Conservation (phyloP, 2,329 filamentous ascomycete genomes). For the Xylariomycetidae sp. region DNA sequence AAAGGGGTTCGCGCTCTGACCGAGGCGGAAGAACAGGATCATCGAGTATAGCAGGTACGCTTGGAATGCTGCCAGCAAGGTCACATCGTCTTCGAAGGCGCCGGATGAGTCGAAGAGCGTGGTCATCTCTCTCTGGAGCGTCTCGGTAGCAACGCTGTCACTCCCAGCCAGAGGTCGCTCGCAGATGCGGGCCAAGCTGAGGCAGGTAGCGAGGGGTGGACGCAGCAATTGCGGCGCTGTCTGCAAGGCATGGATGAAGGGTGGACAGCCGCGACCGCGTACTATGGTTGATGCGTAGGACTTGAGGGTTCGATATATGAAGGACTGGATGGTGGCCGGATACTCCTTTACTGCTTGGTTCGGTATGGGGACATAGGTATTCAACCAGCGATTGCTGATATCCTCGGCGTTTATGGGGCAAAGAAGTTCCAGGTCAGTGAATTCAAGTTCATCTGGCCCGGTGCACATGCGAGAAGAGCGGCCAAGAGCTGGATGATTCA, state of each 20-base stretch:
- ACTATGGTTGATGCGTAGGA: constrained; percentile 34
- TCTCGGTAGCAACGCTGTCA: constrained; percentile 22
- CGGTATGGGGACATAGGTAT: constrained; percentile 37
- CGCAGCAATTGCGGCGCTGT: constrained; percentile 14
- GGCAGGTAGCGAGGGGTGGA: constrained; percentile 33
- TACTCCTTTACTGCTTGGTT: constrained; percentile 38
- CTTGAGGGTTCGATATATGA: constrained; percentile 36
- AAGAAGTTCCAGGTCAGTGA: constrained; percentile 30
- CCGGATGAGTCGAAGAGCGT: constrained; percentile 25
- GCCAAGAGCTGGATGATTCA: background rate
- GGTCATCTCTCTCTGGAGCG: constrained; percentile 38
- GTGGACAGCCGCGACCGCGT: constrained; percentile 32
- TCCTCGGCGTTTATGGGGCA: constrained; percentile 41
- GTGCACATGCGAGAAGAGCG: background rate
- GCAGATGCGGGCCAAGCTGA: constrained; percentile 35
- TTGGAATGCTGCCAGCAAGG: constrained; percentile 41
- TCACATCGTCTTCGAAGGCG: constrained; percentile 22
- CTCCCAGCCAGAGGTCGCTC: constrained; percentile 29
- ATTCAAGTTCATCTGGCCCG: constrained; percentile 22
- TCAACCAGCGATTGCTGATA: constrained; percentile 44
- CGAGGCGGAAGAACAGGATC: constrained; percentile 37
- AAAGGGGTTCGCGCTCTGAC: constrained; percentile 20
- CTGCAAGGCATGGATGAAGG: constrained; percentile 39
- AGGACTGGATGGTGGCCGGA: constrained; percentile 28
- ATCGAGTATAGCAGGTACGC: constrained; percentile 48